Evolutionary conservation across 495 filamentous ascomycete species (phyloP).

Genomic region (Hyphodiscus hymeniophilus): DNA sequence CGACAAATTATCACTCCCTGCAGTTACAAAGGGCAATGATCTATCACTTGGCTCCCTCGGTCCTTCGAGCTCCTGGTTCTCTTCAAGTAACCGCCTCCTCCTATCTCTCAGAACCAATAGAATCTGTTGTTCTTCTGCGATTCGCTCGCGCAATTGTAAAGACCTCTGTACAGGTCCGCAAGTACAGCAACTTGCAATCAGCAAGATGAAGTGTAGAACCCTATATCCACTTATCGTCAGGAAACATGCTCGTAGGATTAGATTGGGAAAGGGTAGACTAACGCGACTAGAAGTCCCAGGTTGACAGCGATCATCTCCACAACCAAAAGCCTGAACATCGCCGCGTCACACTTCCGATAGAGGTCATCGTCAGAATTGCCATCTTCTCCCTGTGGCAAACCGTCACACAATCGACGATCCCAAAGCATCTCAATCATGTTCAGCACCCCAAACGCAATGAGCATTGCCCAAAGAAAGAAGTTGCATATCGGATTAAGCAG

Average conservation of each 20-base stretch:
- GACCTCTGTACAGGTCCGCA: not conserved
- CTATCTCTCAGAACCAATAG: not conserved
- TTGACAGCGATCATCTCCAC: constrained; percentile 9
- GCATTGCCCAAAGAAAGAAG: constrained; percentile 5
- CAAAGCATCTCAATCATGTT: constrained; percentile 11
- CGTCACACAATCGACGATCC: constrained; percentile 6
- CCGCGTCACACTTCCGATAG: constrained; percentile 6
- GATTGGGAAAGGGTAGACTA: not conserved
- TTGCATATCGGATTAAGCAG: constrained; percentile 6
- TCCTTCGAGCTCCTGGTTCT: not conserved
- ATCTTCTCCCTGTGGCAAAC: not conserved
- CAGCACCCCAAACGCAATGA: constrained; percentile 8
- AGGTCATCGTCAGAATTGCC: not conserved
- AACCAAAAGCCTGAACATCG: constrained; percentile 4
- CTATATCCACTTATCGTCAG: not conserved
- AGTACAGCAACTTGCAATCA: not conserved
- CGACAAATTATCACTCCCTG: not conserved
- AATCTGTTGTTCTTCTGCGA: not conserved
- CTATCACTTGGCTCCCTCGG: not conserved
- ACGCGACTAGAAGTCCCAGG: constrained; percentile 8
- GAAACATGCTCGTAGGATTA: not conserved
- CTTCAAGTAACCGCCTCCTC: not conserved
- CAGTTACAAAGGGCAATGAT: not conserved
- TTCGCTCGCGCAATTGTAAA: not conserved
- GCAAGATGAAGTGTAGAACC: constrained; percentile 1